These are phyloP conservation scores for Lablab purpureus DNA, from an alignment of 306 rosid species.

Conservation along the genomic window DNA sequence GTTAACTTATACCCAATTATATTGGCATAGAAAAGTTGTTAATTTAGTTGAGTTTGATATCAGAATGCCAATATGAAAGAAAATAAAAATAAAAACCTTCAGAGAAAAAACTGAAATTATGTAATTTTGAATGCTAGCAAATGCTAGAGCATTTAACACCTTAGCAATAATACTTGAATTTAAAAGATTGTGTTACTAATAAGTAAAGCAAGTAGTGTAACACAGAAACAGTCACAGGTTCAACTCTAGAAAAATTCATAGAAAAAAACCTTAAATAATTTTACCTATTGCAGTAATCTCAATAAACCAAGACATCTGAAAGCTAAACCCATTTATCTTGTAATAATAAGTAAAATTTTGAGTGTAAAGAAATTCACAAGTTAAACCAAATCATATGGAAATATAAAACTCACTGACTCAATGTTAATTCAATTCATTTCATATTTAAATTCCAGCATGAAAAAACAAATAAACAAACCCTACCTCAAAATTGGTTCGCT, in stretches of 20 bases:
- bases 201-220: neutral
- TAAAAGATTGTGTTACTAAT: neutral
- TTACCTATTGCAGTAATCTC: neutral
- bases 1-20: no score
- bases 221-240: neutral
- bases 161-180: no score
- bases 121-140: neutral
- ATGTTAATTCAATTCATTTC: conserved; percentile 5
- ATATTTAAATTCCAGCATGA: neutral
- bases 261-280: neutral
- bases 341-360: neutral
- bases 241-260: neutral
- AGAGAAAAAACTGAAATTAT: neutral
- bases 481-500: neutral
- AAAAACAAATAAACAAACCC: neutral
- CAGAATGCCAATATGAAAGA: neutral
- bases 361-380: neutral
- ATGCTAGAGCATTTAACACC: neutral
- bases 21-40: neutral
- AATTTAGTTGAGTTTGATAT: neutral
- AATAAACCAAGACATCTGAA: neutral
- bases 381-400: neutral
- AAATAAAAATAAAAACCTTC: neutral
- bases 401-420: neutral
- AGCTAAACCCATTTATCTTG: neutral